These are phyloP conservation scores for Cardamine chenopodiifolia DNA, from an alignment of 345 rosid genomes.

Conservation along the genomic window DNA sequence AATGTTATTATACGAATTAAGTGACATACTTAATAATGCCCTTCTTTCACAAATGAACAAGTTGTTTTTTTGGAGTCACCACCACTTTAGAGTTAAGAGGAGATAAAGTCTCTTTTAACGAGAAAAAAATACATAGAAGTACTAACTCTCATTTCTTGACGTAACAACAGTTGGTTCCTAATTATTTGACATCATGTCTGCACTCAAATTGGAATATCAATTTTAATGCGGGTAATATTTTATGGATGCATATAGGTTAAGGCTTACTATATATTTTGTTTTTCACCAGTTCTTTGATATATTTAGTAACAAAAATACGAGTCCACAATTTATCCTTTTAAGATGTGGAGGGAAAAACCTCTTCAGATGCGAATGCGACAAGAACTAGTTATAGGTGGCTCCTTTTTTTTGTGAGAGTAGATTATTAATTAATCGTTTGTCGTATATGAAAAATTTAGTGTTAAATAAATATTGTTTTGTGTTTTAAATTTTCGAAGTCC, in stretches of 20 bases:
- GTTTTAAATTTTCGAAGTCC: neutral
- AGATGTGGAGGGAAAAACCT: too few species aligned
- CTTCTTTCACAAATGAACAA: neutral
- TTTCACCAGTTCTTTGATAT: neutral
- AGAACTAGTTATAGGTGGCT: neutral
- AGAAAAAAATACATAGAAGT: neutral
- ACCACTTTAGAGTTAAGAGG: constrained; percentile 8
- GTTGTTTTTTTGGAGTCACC: constrained; percentile 21
- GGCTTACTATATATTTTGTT: too few species aligned
- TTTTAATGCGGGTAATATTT: neutral
- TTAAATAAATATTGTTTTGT: neutral
- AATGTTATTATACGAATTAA: constrained; percentile 20
- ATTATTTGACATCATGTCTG: neutral
- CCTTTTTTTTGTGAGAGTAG: neutral
- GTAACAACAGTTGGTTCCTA: neutral
- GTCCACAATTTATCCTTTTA: neutral
- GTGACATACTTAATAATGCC: constrained; percentile 15
- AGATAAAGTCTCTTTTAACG: neutral
- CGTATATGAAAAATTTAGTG: neutral
- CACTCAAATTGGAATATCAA: neutral
- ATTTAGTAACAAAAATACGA: neutral
- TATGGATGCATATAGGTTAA: neutral
- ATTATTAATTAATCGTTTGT: neutral
- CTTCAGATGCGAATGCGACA: constrained; percentile 6
- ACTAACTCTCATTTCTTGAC: neutral